Percentiles rank a stretch among this genome's conserved stretches.
Conservation (phyloP, 2,329 filamentous ascomycete species). For the Fusarium subtropicale region DNA sequence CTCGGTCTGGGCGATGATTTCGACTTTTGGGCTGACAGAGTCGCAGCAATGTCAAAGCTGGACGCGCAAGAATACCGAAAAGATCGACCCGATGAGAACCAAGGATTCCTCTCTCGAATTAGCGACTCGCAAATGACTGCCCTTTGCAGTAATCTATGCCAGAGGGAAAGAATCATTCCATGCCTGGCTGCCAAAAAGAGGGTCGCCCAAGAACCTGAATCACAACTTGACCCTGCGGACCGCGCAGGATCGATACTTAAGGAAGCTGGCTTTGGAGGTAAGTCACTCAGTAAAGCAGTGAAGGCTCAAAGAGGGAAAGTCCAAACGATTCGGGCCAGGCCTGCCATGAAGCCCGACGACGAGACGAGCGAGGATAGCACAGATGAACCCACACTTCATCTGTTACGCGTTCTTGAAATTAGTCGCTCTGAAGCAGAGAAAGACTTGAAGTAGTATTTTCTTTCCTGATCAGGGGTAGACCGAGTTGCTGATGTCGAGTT, state of each 20-base stretch:
- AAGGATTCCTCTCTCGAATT: background rate
- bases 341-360: background rate
- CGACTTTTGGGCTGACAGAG: slow-evolving; percentile 21
- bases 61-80: background rate
- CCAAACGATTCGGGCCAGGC: background rate
- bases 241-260: background rate
- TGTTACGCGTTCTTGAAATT: background rate
- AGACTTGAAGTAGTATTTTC: background rate
- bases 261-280: background rate
- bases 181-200: background rate
- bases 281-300: background rate
- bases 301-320: background rate
- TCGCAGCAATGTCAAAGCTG: background rate
- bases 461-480: background rate
- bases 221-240: background rate
- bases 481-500: background rate
- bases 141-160: slow-evolving; percentile 11
- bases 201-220: background rate
- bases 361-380: background rate
- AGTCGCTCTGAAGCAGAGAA: background rate
- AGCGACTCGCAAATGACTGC: background rate
- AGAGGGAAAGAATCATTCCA: slow-evolving; percentile 3
- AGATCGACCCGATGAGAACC: background rate
- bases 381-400: background rate
- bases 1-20: slow-evolving; percentile 25